A percentile compares a stretch with the other conserved stretches of the same genome.
phyloP scores from a whole-genome alignment of 108 stramenopile genomes.

The Epithemia pelagica region DNA sequence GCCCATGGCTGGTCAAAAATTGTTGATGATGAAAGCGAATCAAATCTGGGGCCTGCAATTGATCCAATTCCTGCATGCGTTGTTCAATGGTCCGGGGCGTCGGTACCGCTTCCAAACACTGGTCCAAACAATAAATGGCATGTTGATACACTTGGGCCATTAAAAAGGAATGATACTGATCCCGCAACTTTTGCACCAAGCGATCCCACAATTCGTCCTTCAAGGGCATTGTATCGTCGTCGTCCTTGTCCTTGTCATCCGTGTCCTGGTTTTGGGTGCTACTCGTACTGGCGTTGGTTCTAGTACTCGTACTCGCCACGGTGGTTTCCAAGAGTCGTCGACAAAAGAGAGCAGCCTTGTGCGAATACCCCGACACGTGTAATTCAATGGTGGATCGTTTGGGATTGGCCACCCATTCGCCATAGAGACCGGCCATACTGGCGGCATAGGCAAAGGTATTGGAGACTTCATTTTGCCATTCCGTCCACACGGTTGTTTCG shows the following conservation, averaged over 20 bases:
- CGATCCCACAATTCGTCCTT: constrained; percentile 43
- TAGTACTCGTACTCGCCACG: constrained; percentile 8
- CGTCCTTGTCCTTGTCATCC: not conserved
- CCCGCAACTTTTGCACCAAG: constrained; percentile 37
- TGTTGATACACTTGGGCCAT: constrained; percentile 66
- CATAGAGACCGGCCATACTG: constrained; percentile 55
- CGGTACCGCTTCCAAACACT: constrained; percentile 33
- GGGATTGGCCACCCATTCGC: constrained; percentile 18
- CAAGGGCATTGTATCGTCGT: not conserved
- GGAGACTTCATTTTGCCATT: constrained; percentile 41
- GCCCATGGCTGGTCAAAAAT: constrained; percentile 30
- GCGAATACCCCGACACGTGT: constrained; percentile 62
- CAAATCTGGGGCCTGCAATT: constrained; percentile 27
- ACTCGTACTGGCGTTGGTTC: not conserved
- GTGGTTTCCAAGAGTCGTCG: constrained; percentile 37
- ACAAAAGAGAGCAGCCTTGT: constrained; percentile 65
- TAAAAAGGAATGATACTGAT: constrained; percentile 41
- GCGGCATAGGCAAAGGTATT: constrained; percentile 66
- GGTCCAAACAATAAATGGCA: constrained; percentile 44
- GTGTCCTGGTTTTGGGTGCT: not conserved
- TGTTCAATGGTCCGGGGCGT: constrained; percentile 31
- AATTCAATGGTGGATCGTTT: constrained; percentile 27
- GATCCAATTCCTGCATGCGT: constrained; percentile 27
- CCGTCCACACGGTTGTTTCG: constrained; percentile 22
- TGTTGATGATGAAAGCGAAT: constrained; percentile 26